Conservation (phyloP, 164 flowering plant genomes). For the Euptelea pleiosperma region DNA sequence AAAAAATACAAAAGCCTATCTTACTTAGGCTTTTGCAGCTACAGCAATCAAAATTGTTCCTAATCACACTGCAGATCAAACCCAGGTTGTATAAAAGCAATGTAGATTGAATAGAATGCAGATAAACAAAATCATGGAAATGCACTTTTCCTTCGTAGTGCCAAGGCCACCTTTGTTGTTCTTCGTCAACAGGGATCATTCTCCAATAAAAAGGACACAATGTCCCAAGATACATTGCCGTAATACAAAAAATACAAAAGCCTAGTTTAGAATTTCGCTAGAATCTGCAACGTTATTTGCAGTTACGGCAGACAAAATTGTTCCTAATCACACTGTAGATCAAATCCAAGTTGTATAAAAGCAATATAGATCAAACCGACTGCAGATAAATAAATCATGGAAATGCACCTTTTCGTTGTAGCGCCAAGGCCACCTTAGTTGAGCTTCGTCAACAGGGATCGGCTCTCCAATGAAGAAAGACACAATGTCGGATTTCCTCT, state of each 20-base stretch:
- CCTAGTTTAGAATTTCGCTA: too few species aligned
- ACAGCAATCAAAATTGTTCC: not conserved
- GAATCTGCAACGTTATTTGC: too few species aligned
- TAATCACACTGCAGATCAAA: not conserved
- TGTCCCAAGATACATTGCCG: too few species aligned
- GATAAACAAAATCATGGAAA: too few species aligned
- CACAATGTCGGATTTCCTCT: not conserved
- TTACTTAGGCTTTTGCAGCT: too few species aligned
- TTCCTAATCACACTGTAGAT: not conserved
- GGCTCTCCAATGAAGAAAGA: slow-evolving; percentile 54
- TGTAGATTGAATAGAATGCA: slow-evolving; percentile 2
- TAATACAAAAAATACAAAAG: too few species aligned
- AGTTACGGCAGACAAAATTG: not conserved
- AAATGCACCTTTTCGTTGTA: slow-evolving; percentile 49
- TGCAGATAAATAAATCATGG: not conserved
- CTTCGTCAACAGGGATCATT: too few species aligned
- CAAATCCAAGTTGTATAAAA: not conserved
- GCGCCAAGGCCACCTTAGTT: slow-evolving; percentile 56
- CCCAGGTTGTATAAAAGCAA: not conserved
- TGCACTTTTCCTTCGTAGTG: too few species aligned
- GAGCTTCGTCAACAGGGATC: slow-evolving; percentile 47
- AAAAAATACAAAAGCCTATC: too few species aligned
- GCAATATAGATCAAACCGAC: slow-evolving; percentile 5
- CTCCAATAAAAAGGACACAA: too few species aligned
- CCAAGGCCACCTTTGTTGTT: too few species aligned